Evolutionary conservation across 179 eudicot species (phyloP).

Genomic region (Silene noctiflora): DNA sequence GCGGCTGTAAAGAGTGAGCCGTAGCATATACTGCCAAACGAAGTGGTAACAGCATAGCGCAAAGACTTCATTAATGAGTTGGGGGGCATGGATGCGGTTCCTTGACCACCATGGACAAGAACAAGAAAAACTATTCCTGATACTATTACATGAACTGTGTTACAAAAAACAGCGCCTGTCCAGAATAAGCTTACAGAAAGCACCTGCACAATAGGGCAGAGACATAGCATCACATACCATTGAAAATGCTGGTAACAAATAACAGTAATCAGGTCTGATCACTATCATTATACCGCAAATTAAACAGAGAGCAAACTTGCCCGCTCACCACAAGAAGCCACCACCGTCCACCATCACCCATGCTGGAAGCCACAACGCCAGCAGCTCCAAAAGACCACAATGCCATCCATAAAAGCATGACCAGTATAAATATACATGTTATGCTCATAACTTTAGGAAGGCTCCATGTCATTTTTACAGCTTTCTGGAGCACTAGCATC

Average conservation of each 20-base stretch:
- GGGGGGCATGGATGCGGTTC: constrained; percentile 77
- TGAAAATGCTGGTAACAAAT: constrained; percentile 7
- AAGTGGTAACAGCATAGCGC: constrained; percentile 79
- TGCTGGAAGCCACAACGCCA: constrained; percentile 89
- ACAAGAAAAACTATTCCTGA: constrained; percentile 97
- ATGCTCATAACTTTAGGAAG: constrained; percentile 83
- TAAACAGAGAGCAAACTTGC: constrained; percentile 61
- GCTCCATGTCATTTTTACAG: constrained; percentile 87
- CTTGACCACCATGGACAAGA: constrained; percentile 84
- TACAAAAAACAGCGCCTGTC: constrained; percentile 98
- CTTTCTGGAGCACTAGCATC: constrained; percentile 90
- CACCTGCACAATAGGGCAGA: constrained; percentile 45
- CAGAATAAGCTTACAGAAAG: constrained; percentile 85
- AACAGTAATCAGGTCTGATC: neutral
- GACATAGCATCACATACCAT: constrained; percentile 15
- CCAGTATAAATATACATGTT: constrained; percentile 66
- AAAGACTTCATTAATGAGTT: constrained; percentile 69
- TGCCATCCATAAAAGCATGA: constrained; percentile 84
- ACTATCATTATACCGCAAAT: constrained; percentile 8
- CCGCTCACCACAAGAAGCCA: constrained; percentile 99
- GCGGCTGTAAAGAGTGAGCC: constrained; percentile 98
- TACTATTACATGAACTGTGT: constrained; percentile 87
- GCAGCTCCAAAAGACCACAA: constrained; percentile 97
- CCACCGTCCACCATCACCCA: constrained; percentile 89
- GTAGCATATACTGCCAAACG: constrained; percentile 97